Percentiles rank a stretch among this genome's conserved stretches.
These are phyloP conservation scores for Xylariomycetidae sp. DNA, from an alignment of 2,329 filamentous ascomycete species.

Conservation along the genomic window DNA sequence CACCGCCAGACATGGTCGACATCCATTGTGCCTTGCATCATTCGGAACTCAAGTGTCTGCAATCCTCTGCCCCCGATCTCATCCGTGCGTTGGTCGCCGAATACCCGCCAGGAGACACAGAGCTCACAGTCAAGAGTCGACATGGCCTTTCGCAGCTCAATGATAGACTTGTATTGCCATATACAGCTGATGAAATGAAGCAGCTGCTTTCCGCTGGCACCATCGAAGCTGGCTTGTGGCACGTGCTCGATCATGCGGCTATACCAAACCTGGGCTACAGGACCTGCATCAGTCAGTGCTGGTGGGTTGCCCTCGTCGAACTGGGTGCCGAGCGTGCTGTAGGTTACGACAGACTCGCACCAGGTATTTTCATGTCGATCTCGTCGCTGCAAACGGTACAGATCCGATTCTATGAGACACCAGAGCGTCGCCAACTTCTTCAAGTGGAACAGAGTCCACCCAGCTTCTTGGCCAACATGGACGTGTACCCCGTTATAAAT, in stretches of 20 bases:
- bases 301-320: background rate
- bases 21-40: constrained; percentile 20
- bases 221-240: too few species aligned
- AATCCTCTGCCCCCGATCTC: accelerated
- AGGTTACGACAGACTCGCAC: background rate
- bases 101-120: constrained; percentile 5
- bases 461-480: constrained; percentile 15
- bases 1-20: constrained; percentile 17
- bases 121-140: accelerated
- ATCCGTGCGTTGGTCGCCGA: background rate
- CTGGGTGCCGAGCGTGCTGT: background rate
- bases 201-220: constrained; percentile 1
- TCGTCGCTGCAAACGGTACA: constrained; percentile 12
- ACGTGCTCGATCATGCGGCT: too few species aligned
- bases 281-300: background rate
- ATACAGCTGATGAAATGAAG: background rate
- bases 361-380: constrained; percentile 3
- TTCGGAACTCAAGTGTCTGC: constrained; percentile 16
- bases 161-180: constrained; percentile 7
- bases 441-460: constrained; percentile 15
- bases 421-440: constrained; percentile 19
- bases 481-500: constrained; percentile 11
- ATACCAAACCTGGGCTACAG: constrained; percentile 1
- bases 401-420: constrained; percentile 8
- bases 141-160: constrained; percentile 2